Evolutionary conservation across 2,329 filamentous ascomycete genomes (phyloP).

Genomic region (Diplodia scrobiculata): DNA sequence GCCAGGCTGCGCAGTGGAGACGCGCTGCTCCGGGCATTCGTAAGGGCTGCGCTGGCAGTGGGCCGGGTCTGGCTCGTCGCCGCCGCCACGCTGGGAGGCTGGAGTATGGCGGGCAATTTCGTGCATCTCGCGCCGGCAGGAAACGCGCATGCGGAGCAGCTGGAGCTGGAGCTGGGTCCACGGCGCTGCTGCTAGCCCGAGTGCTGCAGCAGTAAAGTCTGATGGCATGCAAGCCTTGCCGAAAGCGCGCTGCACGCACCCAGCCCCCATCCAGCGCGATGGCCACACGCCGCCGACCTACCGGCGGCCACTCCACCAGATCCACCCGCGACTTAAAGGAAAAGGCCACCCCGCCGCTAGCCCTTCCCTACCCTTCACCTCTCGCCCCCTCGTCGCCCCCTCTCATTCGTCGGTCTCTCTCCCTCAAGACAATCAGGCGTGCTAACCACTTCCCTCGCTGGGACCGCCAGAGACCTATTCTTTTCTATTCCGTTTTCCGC

Average conservation of each 20-base stretch:
- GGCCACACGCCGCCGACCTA: conserved; percentile 24
- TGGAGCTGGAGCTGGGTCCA: conserved; percentile 18
- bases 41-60: conserved; percentile 23
- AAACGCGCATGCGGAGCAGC: conserved; percentile 27
- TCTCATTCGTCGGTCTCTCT: conserved; percentile 48
- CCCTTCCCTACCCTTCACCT: conserved; percentile 46
- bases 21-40: conserved; percentile 16
- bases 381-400: conserved; percentile 48
- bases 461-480: conserved; percentile 40
- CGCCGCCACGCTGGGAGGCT: conserved; percentile 9
- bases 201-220: conserved; percentile 27
- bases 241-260: conserved; percentile 29
- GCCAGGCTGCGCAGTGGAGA: conserved; percentile 12
- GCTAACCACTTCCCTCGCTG: conserved; percentile 41
- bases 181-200: conserved; percentile 15
- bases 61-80: conserved; percentile 5
- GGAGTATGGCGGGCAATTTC: conserved; percentile 19
- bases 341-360: conserved; percentile 43
- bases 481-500: conserved; percentile 43
- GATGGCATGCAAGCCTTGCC: conserved; percentile 30
- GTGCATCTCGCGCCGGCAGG: conserved; percentile 12
- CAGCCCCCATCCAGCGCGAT: conserved; percentile 26
- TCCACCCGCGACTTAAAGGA: conserved; percentile 30
- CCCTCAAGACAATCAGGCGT: conserved; percentile 42
- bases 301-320: conserved; percentile 28